Base-by-base conservation (phyloP, 176 grass and related monocot species). In the Typha latifolia region DNA sequence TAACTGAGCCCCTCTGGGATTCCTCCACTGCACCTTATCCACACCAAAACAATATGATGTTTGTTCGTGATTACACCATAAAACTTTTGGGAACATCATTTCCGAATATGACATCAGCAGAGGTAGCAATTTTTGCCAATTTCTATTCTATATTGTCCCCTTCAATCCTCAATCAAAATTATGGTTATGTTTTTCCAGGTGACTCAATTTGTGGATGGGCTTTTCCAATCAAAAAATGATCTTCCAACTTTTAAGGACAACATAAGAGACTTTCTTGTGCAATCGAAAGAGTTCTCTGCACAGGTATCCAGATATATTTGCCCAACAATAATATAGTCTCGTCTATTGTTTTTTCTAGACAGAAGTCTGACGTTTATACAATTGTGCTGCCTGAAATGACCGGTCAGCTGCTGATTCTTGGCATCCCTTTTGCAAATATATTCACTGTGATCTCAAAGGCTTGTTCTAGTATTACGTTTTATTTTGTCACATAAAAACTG, bases 211-310 rank as follows among this genome's bases (percentile, higher is more conserved):
- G 89, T 99, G 16, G 86, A 85, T 70, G 89, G 84, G 14, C 86
- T 99, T 68, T 83, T 94, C 63, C 83, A 88, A 51, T 94, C 95
- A 3, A 99, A 81, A 80, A 85, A 68, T 71, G 95, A 99, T 57
- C 84, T 99, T 69, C 74, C 95, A 62, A 87, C 81, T 48, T 99
- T 99, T 56, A 99, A 94, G 69, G 90, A 90, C 71, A 86, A 94
- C 80, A 94, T 99, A 71, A 82, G 95, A 55, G 95, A 99, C 56
- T 99, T 99, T 73, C 82, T 99, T 67, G 86, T 85, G 62, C 95
- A 99, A 84, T 99, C 95, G 5, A 99, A 99, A 78, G 95, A 99
- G 68, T 99, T 99, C 74, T 99, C 95, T 2, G 95, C 79, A 51
- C 84, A 99, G 89, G 95, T 99, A 79, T 74, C 14, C 18, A n/a